Evolutionary conservation across 768 basidiomycete species (phyloP).

Genomic region (Tylopilus felleus): DNA sequence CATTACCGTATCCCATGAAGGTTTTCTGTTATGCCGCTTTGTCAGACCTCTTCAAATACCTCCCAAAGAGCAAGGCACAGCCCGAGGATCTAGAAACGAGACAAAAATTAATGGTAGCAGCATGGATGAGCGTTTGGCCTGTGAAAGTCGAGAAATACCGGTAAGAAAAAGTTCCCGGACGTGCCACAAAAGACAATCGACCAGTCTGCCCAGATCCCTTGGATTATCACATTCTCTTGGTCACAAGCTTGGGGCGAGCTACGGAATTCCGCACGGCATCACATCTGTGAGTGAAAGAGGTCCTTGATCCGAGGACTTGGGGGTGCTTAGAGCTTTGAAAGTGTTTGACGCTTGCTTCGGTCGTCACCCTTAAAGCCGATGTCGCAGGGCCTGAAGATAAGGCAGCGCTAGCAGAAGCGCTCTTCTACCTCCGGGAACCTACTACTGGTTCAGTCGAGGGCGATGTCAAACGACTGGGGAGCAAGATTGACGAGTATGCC

Average conservation of each 20-base stretch:
- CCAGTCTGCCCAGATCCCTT: conserved; percentile 42
- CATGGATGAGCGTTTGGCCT: conserved; percentile 83
- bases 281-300: conserved; percentile 56
- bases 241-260: conserved; percentile 68
- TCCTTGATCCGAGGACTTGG: conserved; percentile 7
- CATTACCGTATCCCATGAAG: conserved; percentile 56
- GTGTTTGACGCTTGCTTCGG: conserved; percentile 71
- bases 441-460: conserved; percentile 63
- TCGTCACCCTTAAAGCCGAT: conserved; percentile 57
- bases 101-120: conserved; percentile 67
- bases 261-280: conserved; percentile 77
- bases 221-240: conserved; percentile 76
- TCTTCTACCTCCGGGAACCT: conserved; percentile 57
- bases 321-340: conserved; percentile 22
- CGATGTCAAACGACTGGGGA: conserved; percentile 54
- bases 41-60: conserved; percentile 69
- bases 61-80: conserved; percentile 60
- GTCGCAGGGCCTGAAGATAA: conserved; percentile 61
- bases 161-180: conserved; percentile 29
- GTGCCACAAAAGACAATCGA: not conserved
- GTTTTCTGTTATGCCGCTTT: conserved; percentile 63
- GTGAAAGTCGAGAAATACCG: conserved; percentile 52
- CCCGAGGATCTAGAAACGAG: conserved; percentile 55
- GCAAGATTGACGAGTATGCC: conserved; percentile 53
- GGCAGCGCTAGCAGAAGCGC: conserved; percentile 49